phyloP scores from a whole-genome alignment of 306 rosid genomes.

The Ormosia semicastrata region DNA sequence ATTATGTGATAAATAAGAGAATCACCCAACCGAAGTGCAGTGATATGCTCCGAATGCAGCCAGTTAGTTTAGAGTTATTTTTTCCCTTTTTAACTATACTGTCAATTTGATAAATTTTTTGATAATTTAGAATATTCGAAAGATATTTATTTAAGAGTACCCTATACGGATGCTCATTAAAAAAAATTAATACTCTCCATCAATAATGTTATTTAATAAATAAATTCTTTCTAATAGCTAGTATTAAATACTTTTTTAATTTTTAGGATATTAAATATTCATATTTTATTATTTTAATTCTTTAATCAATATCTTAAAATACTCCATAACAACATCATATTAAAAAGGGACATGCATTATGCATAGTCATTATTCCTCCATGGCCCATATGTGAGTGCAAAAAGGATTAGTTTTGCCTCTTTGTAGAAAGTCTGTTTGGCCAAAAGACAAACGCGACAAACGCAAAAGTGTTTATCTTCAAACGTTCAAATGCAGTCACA shows the following conservation, averaged over 20 bases:
- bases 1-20: neutral
- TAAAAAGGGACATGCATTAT: neutral
- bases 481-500: neutral
- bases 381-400: neutral
- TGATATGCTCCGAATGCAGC: neutral
- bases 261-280: no score
- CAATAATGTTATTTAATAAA: no score
- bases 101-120: no score
- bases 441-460: neutral
- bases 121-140: no score
- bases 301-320: neutral
- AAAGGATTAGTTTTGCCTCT: neutral
- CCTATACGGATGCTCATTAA: no score
- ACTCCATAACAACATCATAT: neutral
- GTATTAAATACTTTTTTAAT: no score
- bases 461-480: neutral
- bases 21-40: neutral
- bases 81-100: no score
- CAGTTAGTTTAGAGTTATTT: no score
- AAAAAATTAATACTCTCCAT: no score
- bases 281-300: neutral
- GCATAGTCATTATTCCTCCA: neutral
- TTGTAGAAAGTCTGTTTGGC: neutral
- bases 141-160: no score
- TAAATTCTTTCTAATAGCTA: no score